Conservation (phyloP, 2,329 filamentous ascomycete species). For the Venturia carpophila region DNA sequence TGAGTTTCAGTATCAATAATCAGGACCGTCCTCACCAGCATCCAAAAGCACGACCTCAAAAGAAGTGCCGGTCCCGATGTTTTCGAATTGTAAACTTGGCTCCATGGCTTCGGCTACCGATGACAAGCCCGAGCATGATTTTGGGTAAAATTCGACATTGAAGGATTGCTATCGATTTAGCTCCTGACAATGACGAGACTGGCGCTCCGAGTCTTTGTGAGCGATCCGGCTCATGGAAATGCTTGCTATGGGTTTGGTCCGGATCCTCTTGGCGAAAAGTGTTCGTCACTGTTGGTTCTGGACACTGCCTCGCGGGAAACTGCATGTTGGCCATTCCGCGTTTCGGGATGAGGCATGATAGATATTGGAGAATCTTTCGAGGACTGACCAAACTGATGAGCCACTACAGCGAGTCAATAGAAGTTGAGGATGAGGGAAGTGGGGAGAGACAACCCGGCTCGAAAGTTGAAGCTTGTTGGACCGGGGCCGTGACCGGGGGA, state of each 20-base stretch:
- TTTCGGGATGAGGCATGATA: not conserved
- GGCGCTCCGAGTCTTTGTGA: not conserved
- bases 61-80: not conserved
- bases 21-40: not conserved
- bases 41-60: not conserved
- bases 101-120: not conserved
- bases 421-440: not conserved
- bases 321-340: conserved; percentile 6
- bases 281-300: not conserved
- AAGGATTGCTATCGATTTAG: not conserved
- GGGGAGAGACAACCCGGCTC: not conserved
- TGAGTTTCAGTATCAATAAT: not conserved
- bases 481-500: too few relatives aligned
- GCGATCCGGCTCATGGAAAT: not conserved
- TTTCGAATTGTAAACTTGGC: not conserved
- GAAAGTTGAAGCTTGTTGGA: too few relatives aligned
- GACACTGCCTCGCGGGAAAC: not conserved
- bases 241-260: not conserved
- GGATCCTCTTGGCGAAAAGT: not conserved
- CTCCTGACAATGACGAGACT: not conserved
- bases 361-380: not conserved
- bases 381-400: not conserved
- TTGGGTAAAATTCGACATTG: not conserved
- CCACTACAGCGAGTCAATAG: not conserved
- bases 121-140: not conserved